Base-by-base conservation (phyloP, 805 yeast genomes). In the Wickerhamiella spandovensis region DNA sequence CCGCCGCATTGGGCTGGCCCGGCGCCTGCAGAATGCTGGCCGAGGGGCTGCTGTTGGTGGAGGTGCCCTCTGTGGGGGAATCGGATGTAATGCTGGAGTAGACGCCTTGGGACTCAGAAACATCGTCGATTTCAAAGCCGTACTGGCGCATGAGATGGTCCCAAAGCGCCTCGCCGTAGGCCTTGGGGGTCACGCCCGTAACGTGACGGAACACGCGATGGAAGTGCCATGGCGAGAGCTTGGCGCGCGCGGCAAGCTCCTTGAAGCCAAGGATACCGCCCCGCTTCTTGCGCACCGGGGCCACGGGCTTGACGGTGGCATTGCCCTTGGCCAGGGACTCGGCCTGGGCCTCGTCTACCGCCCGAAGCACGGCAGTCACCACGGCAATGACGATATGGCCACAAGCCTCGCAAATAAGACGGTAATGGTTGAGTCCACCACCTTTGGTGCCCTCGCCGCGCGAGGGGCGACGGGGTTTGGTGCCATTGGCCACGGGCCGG, bases 151-250 rank as follows among this genome's bases (percentile, higher is more conserved):
- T 55, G 17, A 59, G 47, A 39, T 53, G 57, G 48, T 64, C 64
- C 69, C 69, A 81, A 62, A 95, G 84, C 54, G 80, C 79, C 61
- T 86, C 95, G 48, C 95, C 95, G 60, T 86, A 86, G 6, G 85
- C 82, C 69, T 86, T 84, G 22, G 95, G 95, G 1, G 95, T 86
- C 52, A 85, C 73, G 1, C 94, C 90, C 5, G 94, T 84, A 53
- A 86, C 84, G 50, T 81, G 76, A 65, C 87, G 82, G 72, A 87
- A 87, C 22, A 87, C 95, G 48, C 95, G 72, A 70, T 87, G 95
- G 66, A 87, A 87, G 66, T 87, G 95, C 95, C 95, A 87, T 23
- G 95, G 92, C 10, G 86, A 77, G 52, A 87, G 73, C 56, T 82
- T 82, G 9, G 88, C 81, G 61, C 86, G 83, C 20, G 85, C 80